phyloP scores from a whole-genome alignment of 1,284 basidiomycete species.

The Fistulina hepatica region DNA sequence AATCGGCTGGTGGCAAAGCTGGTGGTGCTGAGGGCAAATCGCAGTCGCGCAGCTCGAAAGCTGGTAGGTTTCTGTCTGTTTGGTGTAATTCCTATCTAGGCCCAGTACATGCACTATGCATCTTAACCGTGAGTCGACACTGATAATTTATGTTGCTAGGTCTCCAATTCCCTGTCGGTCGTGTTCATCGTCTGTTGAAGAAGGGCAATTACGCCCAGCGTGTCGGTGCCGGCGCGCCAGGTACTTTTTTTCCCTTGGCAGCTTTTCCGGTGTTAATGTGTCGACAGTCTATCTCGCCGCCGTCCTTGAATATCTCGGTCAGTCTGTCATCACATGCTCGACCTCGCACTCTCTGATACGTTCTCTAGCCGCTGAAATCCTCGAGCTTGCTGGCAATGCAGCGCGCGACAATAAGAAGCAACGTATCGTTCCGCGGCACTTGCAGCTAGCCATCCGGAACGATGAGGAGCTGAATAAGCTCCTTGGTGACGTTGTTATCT shows the following conservation, averaged over 20 bases:
- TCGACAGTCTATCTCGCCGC: constrained; percentile 63
- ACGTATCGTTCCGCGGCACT: constrained; percentile 81
- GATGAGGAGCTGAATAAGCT: constrained; percentile 74
- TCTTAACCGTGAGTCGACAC: too few relatives aligned
- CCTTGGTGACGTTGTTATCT: constrained; percentile 77
- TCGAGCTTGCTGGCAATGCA: constrained; percentile 83
- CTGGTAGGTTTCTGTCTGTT: constrained; percentile 15
- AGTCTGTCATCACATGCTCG: too few relatives aligned
- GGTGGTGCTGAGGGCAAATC: constrained; percentile 52
- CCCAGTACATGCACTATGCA: too few relatives aligned
- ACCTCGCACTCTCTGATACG: too few relatives aligned
- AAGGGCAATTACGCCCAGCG: constrained; percentile 44
- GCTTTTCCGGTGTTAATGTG: constrained; percentile 2
- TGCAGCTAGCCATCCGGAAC: constrained; percentile 83
- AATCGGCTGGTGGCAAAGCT: constrained; percentile 37
- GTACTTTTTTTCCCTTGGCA: constrained; percentile 24
- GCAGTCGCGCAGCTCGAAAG: constrained; percentile 63
- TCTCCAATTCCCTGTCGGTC: constrained; percentile 64
- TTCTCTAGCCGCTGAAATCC: constrained; percentile 85
- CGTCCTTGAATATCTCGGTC: constrained; percentile 76
- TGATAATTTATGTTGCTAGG: too few relatives aligned
- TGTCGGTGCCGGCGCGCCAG: constrained; percentile 63
- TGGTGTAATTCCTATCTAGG: not conserved
- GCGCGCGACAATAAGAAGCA: constrained; percentile 80
- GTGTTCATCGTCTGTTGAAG: constrained; percentile 67